A percentile compares a stretch with the other conserved stretches of the same genome.
Evolutionary conservation across 2,329 filamentous ascomycete species (phyloP).

Genomic region (Lecanoromycetidae sp.): DNA sequence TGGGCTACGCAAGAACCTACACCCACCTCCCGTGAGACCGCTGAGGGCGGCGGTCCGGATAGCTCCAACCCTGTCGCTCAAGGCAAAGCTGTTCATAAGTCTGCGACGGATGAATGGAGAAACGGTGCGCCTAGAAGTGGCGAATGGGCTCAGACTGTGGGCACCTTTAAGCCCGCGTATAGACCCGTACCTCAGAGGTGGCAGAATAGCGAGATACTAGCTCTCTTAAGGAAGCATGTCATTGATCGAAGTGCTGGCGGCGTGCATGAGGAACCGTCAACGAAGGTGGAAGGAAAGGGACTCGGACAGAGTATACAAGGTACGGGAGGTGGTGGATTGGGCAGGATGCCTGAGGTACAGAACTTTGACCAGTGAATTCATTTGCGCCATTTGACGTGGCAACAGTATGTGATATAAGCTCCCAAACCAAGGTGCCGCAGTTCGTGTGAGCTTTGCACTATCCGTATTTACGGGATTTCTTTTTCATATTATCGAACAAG

Average conservation of each 20-base stretch:
- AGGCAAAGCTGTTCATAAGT: conserved; percentile 23
- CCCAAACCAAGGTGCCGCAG: too few species aligned
- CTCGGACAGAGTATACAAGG: conserved; percentile 23
- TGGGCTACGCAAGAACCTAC: conserved; percentile 83
- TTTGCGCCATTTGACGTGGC: too few species aligned
- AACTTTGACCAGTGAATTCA: conserved; percentile 17
- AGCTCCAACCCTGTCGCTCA: conserved; percentile 34
- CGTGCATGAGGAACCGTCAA: conserved; percentile 29
- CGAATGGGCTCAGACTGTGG: conserved; percentile 95
- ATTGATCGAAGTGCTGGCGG: conserved; percentile 53
- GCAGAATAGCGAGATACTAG: conserved; percentile 69
- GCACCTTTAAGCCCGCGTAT: conserved; percentile 88
- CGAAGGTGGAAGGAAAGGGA: conserved; percentile 20
- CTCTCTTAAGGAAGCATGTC: conserved; percentile 69
- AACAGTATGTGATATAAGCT: too few species aligned
- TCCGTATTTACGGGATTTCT: too few species aligned
- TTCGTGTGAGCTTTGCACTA: too few species aligned
- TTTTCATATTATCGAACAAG: too few species aligned
- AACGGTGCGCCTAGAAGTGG: conserved; percentile 46
- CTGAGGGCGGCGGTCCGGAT: conserved; percentile 39
- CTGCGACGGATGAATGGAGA: conserved; percentile 37
- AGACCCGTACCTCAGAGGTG: conserved; percentile 77
- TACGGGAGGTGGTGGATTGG: conserved; percentile 28
- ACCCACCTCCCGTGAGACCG: conserved; percentile 44
- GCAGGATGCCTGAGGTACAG: conserved; percentile 38